Conservation (phyloP, 371 early-diverging fungal genomes). For the Rhizomucor pusillus region DNA sequence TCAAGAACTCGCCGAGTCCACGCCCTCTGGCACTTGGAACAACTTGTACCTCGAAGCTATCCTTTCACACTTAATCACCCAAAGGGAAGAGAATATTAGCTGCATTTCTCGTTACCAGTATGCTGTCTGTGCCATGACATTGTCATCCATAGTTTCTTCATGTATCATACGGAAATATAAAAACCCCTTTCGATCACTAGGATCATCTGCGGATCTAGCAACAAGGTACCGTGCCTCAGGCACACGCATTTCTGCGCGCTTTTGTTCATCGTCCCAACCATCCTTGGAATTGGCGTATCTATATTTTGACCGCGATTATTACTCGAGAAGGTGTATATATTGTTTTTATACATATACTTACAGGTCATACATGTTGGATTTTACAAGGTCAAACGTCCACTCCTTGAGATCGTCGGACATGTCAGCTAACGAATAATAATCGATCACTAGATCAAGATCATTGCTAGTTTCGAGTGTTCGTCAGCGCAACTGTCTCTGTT, state of each 20-base stretch:
- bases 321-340: neutral
- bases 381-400: constrained; percentile 54
- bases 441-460: constrained; percentile 28
- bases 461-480: constrained; percentile 3
- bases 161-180: constrained; percentile 55
- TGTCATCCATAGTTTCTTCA: constrained; percentile 62
- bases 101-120: constrained; percentile 44
- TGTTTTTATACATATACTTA: constrained; percentile 17
- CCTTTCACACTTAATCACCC: neutral
- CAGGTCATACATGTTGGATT: constrained; percentile 53
- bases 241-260: constrained; percentile 10
- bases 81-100: neutral
- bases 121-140: constrained; percentile 51
- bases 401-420: constrained; percentile 32
- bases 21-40: constrained; percentile 31
- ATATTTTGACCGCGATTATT: too few species aligned
- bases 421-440: constrained; percentile 44
- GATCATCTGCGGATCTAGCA: constrained; percentile 33
- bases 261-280: constrained; percentile 42
- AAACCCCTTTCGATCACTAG: constrained; percentile 44
- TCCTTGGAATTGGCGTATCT: constrained; percentile 52
- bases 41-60: constrained; percentile 54
- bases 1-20: constrained; percentile 55
- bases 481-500: neutral
- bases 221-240: constrained; percentile 7